Percentiles rank a stretch among this genome's conserved stretches.
phyloP scores from a whole-genome alignment of 2,329 filamentous ascomycete genomes.

The Aphanocladium album region DNA sequence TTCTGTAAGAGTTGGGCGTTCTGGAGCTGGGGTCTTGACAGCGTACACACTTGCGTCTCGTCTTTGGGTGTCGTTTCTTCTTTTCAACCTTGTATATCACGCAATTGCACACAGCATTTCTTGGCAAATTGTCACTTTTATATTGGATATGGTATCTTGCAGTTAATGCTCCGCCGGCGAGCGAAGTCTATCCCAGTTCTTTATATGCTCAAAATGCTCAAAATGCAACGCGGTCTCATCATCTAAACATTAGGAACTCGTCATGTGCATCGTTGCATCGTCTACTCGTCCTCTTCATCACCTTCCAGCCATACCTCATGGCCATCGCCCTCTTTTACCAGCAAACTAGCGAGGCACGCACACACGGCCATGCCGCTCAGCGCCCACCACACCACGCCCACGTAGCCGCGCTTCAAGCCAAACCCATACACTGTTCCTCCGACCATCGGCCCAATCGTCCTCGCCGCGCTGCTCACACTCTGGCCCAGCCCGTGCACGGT shows the following conservation, averaged over 20 bases:
- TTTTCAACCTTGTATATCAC: background rate
- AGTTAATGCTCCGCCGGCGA: background rate
- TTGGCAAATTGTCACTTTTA: background rate
- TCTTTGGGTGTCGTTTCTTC: background rate
- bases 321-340: conserved; percentile 56
- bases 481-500: conserved; percentile 50
- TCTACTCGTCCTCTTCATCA: conserved; percentile 42
- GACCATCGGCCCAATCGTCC: conserved; percentile 56
- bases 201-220: background rate
- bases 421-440: conserved; percentile 57
- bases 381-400: conserved; percentile 56
- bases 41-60: background rate
- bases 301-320: conserved; percentile 62
- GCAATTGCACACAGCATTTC: background rate
- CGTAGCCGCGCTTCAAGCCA: conserved; percentile 50
- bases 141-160: background rate
- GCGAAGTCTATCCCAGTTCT: background rate
- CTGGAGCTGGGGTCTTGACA: background rate
- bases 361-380: conserved; percentile 45
- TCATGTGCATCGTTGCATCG: background rate
- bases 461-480: conserved; percentile 52
- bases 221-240: background rate
- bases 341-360: conserved; percentile 46
- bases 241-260: background rate
- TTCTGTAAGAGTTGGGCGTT: background rate